Percentiles rank a stretch among this genome's conserved stretches.
phyloP scores from a whole-genome alignment of 2,329 filamentous ascomycete species.

The Alternaria gansuensis region DNA sequence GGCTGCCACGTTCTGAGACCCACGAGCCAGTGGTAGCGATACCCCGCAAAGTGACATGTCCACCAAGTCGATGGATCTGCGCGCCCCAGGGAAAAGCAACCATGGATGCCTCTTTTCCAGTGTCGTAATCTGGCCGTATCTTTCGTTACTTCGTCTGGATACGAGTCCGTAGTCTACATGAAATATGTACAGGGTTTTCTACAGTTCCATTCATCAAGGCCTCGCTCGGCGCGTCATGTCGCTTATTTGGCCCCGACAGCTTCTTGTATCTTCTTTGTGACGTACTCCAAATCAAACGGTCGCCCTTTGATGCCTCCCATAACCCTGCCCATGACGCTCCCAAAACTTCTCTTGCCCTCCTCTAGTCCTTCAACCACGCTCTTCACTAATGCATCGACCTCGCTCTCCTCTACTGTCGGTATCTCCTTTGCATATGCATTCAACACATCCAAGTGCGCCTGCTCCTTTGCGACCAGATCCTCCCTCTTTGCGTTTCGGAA shows the following conservation, averaged over 20 bases:
- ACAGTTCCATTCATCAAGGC: constrained; percentile 9
- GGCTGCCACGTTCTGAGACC: constrained; percentile 1
- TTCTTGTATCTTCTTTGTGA: constrained; percentile 69
- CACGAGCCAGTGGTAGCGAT: constrained; percentile 1
- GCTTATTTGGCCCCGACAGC: constrained; percentile 35
- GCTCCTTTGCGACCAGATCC: constrained; percentile 76
- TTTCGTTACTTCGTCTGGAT: constrained; percentile 5
- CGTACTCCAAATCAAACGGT: constrained; percentile 68
- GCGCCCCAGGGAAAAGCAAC: not conserved
- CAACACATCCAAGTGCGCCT: constrained; percentile 70
- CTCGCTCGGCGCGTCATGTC: not conserved
- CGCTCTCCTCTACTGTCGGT: constrained; percentile 65
- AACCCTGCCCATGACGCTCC: constrained; percentile 69
- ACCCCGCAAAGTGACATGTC: constrained; percentile 5
- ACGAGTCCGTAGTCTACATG: constrained; percentile 13
- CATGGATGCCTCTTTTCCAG: constrained; percentile 2
- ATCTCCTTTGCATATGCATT: constrained; percentile 71
- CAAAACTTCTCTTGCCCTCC: constrained; percentile 62
- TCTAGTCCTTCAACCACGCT: constrained; percentile 63
- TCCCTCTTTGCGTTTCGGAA: constrained; percentile 70
- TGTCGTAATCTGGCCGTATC: constrained; percentile 9
- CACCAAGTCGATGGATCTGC: not conserved
- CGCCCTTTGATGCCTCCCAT: constrained; percentile 67
- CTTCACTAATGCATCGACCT: constrained; percentile 65
- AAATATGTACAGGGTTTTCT: constrained; percentile 13